These are phyloP conservation scores for Wickerhamiella galacta DNA, from an alignment of 805 yeast genomes.

Conservation along the genomic window DNA sequence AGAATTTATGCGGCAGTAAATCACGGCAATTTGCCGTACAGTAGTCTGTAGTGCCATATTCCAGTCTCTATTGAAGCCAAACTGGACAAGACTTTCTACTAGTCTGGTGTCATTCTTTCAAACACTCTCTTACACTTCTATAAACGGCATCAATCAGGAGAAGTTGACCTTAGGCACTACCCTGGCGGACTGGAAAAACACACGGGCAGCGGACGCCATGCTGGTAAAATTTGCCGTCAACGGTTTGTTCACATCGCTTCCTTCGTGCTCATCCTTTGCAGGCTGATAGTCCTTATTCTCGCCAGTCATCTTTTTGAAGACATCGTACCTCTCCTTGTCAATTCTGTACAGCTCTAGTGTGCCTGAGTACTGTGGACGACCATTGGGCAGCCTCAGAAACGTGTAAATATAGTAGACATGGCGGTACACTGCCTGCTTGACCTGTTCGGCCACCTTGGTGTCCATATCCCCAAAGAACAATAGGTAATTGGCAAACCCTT, in stretches of 20 bases:
- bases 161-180: conserved; percentile 25
- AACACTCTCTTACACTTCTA: no score
- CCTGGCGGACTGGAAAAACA: conserved; percentile 52
- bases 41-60: no score
- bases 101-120: no score
- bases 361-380: conserved; percentile 39
- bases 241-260: conserved; percentile 24
- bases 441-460: conserved; percentile 19
- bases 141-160: conserved; percentile 13
- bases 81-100: no score
- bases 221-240: conserved; percentile 42
- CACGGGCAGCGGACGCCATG: conserved; percentile 49
- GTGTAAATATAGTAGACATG: conserved; percentile 42
- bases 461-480: conserved; percentile 30
- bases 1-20: no score
- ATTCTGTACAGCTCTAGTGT: conserved; percentile 41
- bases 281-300: conserved; percentile 35
- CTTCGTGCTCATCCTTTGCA: conserved; percentile 35
- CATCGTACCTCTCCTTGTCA: conserved; percentile 33
- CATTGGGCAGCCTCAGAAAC: conserved; percentile 38
- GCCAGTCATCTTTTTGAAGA: conserved; percentile 38
- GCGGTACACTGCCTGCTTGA: conserved; percentile 31
- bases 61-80: no score
- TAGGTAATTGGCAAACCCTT: conserved; percentile 51
- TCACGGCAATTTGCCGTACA: no score